These are phyloP conservation scores for Farysia itapuensis DNA, from an alignment of 1,284 basidiomycete genomes.

Conservation along the genomic window DNA sequence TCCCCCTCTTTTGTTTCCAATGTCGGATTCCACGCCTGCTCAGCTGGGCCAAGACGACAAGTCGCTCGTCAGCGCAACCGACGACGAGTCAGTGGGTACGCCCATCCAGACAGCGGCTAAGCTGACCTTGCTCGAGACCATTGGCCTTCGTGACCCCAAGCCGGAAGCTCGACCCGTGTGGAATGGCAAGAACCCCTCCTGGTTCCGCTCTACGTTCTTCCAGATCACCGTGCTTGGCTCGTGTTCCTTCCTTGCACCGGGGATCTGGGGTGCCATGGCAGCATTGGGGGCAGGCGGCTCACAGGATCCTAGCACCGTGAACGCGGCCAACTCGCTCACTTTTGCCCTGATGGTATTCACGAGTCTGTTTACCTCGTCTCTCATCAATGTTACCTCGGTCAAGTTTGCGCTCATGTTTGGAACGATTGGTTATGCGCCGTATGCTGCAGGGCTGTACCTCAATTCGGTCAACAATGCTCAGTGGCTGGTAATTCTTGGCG, in stretches of 20 bases:
- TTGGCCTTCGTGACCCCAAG: slow-evolving; percentile 28
- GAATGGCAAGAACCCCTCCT: slow-evolving; percentile 18
- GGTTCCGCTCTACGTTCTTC: slow-evolving; percentile 44
- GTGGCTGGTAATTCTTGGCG: slow-evolving; percentile 61
- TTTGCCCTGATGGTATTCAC: slow-evolving; percentile 60
- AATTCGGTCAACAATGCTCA: slow-evolving; percentile 44
- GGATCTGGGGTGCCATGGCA: slow-evolving; percentile 58
- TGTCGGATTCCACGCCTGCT: too few species aligned
- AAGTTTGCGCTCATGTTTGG: slow-evolving; percentile 56
- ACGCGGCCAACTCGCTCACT: slow-evolving; percentile 60
- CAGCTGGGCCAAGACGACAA: too few species aligned
- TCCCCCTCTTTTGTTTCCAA: too few species aligned
- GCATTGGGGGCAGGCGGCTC: slow-evolving; percentile 58
- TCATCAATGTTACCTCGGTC: slow-evolving; percentile 48
- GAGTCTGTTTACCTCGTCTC: slow-evolving; percentile 32
- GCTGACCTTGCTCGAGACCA: slow-evolving; percentile 9
- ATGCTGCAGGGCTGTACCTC: slow-evolving; percentile 58
- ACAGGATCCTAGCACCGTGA: slow-evolving; percentile 50
- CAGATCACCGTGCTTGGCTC: slow-evolving; percentile 57
- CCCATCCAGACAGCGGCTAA: slow-evolving; percentile 1
- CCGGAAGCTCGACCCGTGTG: slow-evolving; percentile 20
- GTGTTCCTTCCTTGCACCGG: slow-evolving; percentile 59
- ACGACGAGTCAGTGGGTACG: too few species aligned
- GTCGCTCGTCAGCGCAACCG: too few species aligned
- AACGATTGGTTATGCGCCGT: slow-evolving; percentile 54